Evolutionary conservation across 2,329 filamentous ascomycete species (phyloP), one percentile per base, ranked within the genome.

Genomic region (Sporothrix schenckii): DNA sequence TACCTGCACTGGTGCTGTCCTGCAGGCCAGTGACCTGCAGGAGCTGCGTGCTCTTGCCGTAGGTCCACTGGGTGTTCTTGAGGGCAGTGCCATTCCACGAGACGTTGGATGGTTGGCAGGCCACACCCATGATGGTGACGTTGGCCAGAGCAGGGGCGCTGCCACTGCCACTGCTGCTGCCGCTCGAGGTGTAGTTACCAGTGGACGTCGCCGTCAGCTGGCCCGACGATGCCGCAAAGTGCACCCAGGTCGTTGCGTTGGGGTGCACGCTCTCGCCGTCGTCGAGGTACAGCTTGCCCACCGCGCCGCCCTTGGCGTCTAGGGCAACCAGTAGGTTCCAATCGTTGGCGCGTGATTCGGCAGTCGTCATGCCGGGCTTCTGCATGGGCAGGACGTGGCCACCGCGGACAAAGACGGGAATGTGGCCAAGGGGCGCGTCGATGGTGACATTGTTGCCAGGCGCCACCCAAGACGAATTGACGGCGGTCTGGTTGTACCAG

Each of bases 401-500:
- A 30, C 91, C 91, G 14, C 91, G 86, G 21, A 94, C 77, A 75
- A 86, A 91, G 1, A 94, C 85, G 0, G 91, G 91, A 52, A 94
- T 93, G 75, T 93, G 81, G 83, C 92, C 70, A 84, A 91, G 77
- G 82, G 80, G 80, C 3, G 81, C 81, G 4, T 77, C 77, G 21
- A 83, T 78, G 0, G 80, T 82, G 9, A 82, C 78, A 50, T 82
- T 82, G 73, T 80, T 75, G 2, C 80, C 81, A 1, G 76, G 68
- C 2, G 71, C 39, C 53, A 68, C 61, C 70, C 41, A 63, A 0
- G 80, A 77, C 4, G 75, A 77, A 0, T 74, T 72, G 11, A 92
- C 81, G 0, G 82, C 82, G 0, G 83, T 83, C 66, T 88, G 86
- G n/a, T 85, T 90, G 78, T 93, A 93, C 90, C 91, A 94, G 77